phyloP scores from a whole-genome alignment of 306 rosid genomes.

The Quercus rubra region DNA sequence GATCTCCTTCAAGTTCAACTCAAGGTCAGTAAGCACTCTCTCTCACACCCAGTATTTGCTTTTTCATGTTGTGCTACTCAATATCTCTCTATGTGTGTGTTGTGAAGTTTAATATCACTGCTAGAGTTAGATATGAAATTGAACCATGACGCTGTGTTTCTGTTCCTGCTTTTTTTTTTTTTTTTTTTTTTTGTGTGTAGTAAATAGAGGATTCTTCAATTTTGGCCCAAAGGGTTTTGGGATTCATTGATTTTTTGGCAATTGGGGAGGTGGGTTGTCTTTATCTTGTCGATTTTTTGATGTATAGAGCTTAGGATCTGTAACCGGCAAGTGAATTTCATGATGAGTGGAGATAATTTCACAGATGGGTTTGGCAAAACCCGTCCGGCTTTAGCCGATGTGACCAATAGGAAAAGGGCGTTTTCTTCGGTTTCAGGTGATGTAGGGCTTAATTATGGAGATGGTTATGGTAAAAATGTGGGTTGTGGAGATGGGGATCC shows the following conservation, averaged over 20 bases:
- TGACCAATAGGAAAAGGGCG: constrained; percentile 63
- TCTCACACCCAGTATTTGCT: neutral
- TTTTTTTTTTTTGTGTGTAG: neutral
- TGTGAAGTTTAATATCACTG: neutral
- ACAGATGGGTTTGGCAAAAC: constrained; percentile 28
- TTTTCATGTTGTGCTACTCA: neutral
- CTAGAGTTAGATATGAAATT: neutral
- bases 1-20: neutral
- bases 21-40: neutral
- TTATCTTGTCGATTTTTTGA: neutral
- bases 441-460: constrained; percentile 24
- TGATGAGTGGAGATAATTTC: constrained; percentile 45
- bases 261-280: neutral
- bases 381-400: constrained; percentile 53
- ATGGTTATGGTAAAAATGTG: constrained; percentile 2
- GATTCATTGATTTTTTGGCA: neutral
- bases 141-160: neutral
- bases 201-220: neutral
- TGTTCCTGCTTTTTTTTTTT: neutral
- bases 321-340: constrained; percentile 5
- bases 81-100: neutral
- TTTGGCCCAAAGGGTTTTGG: neutral
- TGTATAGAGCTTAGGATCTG: constrained; percentile 9
- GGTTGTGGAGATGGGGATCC: constrained; percentile 21
- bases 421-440: constrained; percentile 42